phyloP scores from a whole-genome alignment of 768 basidiomycete species.

The Leccinellum luteum region DNA sequence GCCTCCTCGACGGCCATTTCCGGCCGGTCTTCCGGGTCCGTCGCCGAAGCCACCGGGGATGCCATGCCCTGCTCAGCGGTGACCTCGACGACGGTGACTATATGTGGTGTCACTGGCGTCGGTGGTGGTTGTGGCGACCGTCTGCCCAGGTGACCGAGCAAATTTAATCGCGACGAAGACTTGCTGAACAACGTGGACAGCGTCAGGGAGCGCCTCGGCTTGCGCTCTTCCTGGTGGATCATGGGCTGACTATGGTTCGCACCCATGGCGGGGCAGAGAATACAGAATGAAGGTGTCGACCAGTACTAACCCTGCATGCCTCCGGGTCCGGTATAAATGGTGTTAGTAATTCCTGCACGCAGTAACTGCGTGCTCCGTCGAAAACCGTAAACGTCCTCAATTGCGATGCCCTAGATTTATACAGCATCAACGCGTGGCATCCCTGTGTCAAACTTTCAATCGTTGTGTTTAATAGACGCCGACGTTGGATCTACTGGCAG shows the following conservation, averaged over 20 bases:
- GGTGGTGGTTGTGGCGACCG: constrained; percentile 31
- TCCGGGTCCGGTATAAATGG: constrained; percentile 20
- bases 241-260: constrained; percentile 26
- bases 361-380: constrained; percentile 26
- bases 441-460: constrained; percentile 12
- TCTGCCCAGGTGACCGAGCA: constrained; percentile 23
- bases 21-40: constrained; percentile 26
- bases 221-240: constrained; percentile 22
- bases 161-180: constrained; percentile 26
- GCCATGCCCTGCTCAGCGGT: constrained; percentile 17
- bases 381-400: constrained; percentile 1
- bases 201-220: constrained; percentile 23
- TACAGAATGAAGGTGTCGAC: neutral
- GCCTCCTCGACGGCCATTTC: constrained; percentile 17
- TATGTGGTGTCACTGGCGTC: constrained; percentile 25
- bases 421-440: constrained; percentile 13
- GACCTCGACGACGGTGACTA: constrained; percentile 6
- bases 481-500: constrained; percentile 5
- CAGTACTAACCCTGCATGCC: constrained; percentile 15
- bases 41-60: constrained; percentile 22
- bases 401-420: constrained; percentile 18
- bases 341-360: constrained; percentile 8
- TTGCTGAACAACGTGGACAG: constrained; percentile 25
- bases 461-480: neutral
- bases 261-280: constrained; percentile 21